These are phyloP conservation scores for Sphagnum contortum DNA, from an alignment of 225 moss, liverwort and hornwort species.

Conservation along the genomic window DNA sequence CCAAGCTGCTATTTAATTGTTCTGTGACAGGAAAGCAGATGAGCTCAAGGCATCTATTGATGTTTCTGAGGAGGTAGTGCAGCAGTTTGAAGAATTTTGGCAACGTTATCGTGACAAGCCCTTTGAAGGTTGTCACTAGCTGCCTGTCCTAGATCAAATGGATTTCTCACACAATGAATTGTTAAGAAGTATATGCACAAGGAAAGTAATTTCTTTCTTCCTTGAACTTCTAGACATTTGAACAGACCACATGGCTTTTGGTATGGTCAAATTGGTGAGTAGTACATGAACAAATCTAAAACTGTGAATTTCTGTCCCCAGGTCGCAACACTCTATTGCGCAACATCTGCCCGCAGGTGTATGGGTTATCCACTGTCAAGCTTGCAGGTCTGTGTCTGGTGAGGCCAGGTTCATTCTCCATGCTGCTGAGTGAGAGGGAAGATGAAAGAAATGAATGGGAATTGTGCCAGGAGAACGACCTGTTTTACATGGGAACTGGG, in stretches of 20 bases:
- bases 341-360: slow-evolving; percentile 95
- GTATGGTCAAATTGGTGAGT: too few species aligned
- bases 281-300: too few species aligned
- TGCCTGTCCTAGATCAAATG: background rate
- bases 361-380: slow-evolving; percentile 87
- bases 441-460: too few species aligned
- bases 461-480: too few species aligned
- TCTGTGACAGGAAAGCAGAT: slow-evolving; percentile 55
- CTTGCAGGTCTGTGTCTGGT: slow-evolving; percentile 56
- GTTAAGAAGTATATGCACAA: background rate
- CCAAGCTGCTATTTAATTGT: background rate
- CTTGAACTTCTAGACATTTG: too few species aligned
- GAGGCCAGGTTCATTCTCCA: background rate
- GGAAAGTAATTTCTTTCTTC: too few species aligned
- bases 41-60: slow-evolving; percentile 62
- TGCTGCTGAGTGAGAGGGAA: too few species aligned
- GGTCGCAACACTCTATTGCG: slow-evolving; percentile 85
- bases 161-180: background rate
- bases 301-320: slow-evolving; percentile 16
- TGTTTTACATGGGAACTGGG: too few species aligned
- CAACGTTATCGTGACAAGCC: slow-evolving; percentile 47
- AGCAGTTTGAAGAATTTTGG: slow-evolving; percentile 85
- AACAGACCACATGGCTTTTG: too few species aligned
- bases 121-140: slow-evolving; percentile 47
- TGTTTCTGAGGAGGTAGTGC: slow-evolving; percentile 61